Evolutionary conservation across 345 rosid genomes (phyloP).

Genomic region (Corchorus capsularis): DNA sequence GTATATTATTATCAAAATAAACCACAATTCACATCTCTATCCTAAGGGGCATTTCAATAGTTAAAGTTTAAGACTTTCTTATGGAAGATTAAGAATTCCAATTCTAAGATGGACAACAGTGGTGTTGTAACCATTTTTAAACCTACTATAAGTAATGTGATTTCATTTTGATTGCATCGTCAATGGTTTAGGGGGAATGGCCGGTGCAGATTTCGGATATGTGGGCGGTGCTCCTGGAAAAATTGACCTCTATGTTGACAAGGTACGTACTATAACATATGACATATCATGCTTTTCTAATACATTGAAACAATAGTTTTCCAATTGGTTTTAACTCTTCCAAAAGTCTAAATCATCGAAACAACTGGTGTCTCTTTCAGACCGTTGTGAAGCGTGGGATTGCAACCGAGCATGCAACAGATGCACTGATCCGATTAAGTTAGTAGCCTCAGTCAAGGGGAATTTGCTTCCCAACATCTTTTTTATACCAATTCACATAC

Average conservation of each 20-base stretch:
- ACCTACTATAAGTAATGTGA: constrained; percentile 43
- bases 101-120: too few species aligned
- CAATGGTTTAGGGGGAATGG: constrained; percentile 99
- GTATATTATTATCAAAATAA: too few species aligned
- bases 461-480: neutral
- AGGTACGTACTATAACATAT: constrained; percentile 69
- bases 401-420: constrained; percentile 80
- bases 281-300: constrained; percentile 14
- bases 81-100: too few species aligned
- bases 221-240: constrained; percentile 98
- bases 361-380: constrained; percentile 41
- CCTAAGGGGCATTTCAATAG: too few species aligned
- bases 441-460: neutral
- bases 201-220: constrained; percentile 97
- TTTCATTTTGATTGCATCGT: constrained; percentile 78
- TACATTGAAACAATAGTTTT: neutral
- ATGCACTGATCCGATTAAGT: constrained; percentile 79
- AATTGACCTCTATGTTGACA: constrained; percentile 94
- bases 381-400: constrained; percentile 96
- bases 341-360: neutral
- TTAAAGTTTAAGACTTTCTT: too few species aligned
- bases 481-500: neutral
- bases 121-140: too few species aligned
- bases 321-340: neutral
- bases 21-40: too few species aligned